These are phyloP conservation scores for Pueraria montana DNA, from an alignment of 306 rosid species.

Conservation along the genomic window DNA sequence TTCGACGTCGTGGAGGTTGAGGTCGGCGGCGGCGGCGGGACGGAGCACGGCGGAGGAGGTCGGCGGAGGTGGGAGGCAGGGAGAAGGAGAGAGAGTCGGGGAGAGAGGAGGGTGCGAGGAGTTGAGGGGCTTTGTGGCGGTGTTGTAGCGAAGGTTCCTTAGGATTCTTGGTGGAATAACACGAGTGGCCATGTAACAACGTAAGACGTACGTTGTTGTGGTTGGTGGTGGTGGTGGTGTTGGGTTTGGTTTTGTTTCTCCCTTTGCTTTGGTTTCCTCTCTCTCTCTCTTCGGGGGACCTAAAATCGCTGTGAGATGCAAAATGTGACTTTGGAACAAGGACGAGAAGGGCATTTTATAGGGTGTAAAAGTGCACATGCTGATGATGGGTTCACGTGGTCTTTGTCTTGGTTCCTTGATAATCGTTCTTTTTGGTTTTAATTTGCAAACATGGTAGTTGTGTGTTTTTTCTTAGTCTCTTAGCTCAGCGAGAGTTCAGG, in stretches of 20 bases:
- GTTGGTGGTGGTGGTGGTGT: neutral
- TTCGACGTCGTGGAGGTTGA: slow-evolving; percentile 54
- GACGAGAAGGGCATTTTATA: neutral
- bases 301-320: slow-evolving; percentile 30
- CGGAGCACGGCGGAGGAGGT: slow-evolving; percentile 34
- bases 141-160: slow-evolving; percentile 53
- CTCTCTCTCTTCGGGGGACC: slow-evolving; percentile 32
- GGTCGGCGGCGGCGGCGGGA: neutral
- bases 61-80: slow-evolving; percentile 43
- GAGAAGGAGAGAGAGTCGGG: slow-evolving; percentile 52
- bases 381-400: too few relatives aligned
- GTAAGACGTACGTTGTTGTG: neutral
- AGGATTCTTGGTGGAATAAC: slow-evolving; percentile 66
- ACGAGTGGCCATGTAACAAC: slow-evolving; percentile 65
- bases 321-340: neutral
- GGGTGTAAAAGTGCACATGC: too few relatives aligned
- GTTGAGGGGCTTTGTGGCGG: slow-evolving; percentile 55
- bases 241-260: neutral
- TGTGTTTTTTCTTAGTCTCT: neutral
- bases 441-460: too few relatives aligned
- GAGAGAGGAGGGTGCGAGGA: slow-evolving; percentile 52
- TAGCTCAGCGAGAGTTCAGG: neutral
- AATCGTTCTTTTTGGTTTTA: neutral
- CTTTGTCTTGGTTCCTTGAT: neutral
- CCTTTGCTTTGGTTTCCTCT: neutral